Evolutionary conservation across 2,329 filamentous ascomycete species (phyloP).

Genomic region (Drechslerella dactyloides): DNA sequence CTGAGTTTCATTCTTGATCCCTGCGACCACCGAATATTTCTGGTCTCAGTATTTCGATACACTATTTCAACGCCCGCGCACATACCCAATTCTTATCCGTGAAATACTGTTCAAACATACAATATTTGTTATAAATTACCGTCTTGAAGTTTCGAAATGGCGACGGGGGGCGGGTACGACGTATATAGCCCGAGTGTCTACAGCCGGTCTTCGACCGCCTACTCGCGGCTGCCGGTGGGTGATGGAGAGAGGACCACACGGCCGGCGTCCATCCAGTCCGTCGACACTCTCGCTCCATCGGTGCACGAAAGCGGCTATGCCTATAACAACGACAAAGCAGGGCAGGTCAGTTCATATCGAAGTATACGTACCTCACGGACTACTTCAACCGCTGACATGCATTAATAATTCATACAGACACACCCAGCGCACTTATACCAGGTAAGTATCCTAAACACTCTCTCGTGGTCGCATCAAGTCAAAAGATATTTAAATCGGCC

Average conservation of each 20-base stretch:
- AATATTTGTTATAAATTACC: too few species aligned
- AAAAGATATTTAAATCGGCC: neutral
- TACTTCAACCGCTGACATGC: too few species aligned
- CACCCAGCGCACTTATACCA: too few species aligned
- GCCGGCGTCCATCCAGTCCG: conserved; percentile 13
- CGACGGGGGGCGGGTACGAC: neutral
- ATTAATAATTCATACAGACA: conserved; percentile 10
- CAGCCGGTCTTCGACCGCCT: conserved; percentile 26
- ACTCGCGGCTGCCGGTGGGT: conserved; percentile 19
- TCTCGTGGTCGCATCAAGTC: too few species aligned
- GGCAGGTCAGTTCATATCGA: neutral
- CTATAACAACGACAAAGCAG: neutral
- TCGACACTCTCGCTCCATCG: neutral
- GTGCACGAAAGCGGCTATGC: neutral
- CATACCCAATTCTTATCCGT: too few species aligned
- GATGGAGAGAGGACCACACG: neutral
- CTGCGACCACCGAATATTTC: too few species aligned
- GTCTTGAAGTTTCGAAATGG: conserved; percentile 15
- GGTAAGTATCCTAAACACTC: too few species aligned
- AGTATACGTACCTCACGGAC: too few species aligned
- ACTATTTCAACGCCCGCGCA: neutral
- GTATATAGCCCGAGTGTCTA: conserved; percentile 38
- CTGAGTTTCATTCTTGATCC: neutral
- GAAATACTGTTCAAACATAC: neutral
- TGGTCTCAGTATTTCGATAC: neutral